phyloP scores from a whole-genome alignment of 257 asterid species.

The Fraxinus anomala region DNA sequence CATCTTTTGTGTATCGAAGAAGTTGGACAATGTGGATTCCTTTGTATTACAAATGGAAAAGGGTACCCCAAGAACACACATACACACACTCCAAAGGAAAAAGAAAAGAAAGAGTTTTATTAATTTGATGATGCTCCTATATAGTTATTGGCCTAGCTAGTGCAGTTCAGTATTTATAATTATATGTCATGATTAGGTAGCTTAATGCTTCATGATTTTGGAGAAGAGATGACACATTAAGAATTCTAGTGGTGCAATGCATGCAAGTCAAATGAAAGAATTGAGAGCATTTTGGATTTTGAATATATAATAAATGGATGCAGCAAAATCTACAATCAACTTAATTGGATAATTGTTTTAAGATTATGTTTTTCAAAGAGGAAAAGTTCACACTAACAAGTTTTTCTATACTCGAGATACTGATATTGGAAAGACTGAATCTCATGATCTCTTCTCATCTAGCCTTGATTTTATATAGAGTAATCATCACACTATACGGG shows the following conservation, averaged over 20 bases:
- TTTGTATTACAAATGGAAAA: background rate
- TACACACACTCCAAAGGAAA: background rate
- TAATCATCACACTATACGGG: too few relatives aligned
- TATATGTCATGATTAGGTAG: conserved; percentile 1
- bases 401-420: background rate
- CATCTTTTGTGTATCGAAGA: background rate
- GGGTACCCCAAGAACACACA: background rate
- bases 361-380: background rate
- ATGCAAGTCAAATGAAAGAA: conserved; percentile 27
- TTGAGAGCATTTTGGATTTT: conserved; percentile 18
- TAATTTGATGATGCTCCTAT: background rate
- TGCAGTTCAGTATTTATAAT: background rate
- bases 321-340: conserved; percentile 15
- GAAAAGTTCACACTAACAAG: background rate
- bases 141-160: background rate
- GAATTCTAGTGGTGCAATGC: conserved; percentile 19
- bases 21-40: background rate
- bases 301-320: conserved; percentile 25
- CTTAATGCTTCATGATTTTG: background rate
- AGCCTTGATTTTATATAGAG: too few relatives aligned
- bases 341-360: too few relatives aligned
- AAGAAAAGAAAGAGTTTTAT: background rate
- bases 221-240: background rate
- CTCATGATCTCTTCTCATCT: background rate
- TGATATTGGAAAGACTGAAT: background rate